phyloP scores from a whole-genome alignment of 495 filamentous ascomycete species.

The Penicillium antarcticum region DNA sequence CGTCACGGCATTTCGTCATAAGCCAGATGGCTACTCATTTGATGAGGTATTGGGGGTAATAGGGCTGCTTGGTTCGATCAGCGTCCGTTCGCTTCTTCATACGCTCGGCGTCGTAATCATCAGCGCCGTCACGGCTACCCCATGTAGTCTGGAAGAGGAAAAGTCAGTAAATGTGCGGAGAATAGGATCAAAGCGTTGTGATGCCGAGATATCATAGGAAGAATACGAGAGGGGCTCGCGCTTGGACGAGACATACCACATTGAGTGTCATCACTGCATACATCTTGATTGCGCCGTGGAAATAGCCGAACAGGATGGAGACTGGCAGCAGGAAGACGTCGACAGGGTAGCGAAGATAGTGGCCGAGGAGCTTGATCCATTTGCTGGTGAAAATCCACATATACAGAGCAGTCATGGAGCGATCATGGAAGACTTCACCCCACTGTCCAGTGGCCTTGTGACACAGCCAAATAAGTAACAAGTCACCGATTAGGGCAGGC shows the following conservation, averaged over 20 bases:
- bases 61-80: conserved; percentile 37
- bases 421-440: conserved; percentile 35
- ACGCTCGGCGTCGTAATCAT: conserved; percentile 54
- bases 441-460: conserved; percentile 43
- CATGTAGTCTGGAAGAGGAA: conserved; percentile 47
- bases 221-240: conserved; percentile 8
- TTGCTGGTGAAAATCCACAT: conserved; percentile 70
- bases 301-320: conserved; percentile 75
- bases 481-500: conserved; percentile 62
- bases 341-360: conserved; percentile 66
- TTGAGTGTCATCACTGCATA: conserved; percentile 69
- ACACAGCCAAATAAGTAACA: conserved; percentile 55
- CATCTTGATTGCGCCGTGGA: conserved; percentile 75
- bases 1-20: conserved; percentile 41
- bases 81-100: conserved; percentile 50
- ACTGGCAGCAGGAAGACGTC: conserved; percentile 67
- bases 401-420: conserved; percentile 50
- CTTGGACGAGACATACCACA: conserved; percentile 52
- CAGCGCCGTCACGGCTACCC: conserved; percentile 57
- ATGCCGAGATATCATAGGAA: conserved; percentile 17
- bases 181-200: conserved; percentile 29
- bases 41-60: conserved; percentile 29
- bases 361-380: conserved; percentile 69
- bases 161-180: conserved; percentile 1
- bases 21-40: conserved; percentile 21